These are phyloP conservation scores for Syzygium aromaticum DNA, from an alignment of 345 rosid species.

Conservation along the genomic window DNA sequence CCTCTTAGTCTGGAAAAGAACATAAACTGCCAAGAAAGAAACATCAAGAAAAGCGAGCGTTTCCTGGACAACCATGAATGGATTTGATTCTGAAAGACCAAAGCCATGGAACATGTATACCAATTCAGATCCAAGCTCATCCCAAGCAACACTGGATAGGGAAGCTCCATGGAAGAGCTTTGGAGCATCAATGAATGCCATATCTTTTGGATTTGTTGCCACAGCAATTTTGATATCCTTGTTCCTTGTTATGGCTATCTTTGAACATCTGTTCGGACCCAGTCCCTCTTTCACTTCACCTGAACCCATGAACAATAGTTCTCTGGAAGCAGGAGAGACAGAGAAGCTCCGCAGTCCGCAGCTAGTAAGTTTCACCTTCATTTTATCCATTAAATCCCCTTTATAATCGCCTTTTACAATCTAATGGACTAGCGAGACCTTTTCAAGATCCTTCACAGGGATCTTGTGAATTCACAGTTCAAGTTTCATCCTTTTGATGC, in stretches of 20 bases:
- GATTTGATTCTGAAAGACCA: conserved; percentile 42
- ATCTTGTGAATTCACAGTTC: background rate
- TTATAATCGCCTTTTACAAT: background rate
- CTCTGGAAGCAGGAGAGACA: conserved; percentile 15
- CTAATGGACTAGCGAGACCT: background rate
- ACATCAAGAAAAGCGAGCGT: background rate
- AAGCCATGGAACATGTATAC: conserved; percentile 54
- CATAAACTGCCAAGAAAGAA: background rate
- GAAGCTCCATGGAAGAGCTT: conserved; percentile 55
- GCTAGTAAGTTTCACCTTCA: conserved; percentile 24
- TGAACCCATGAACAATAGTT: conserved; percentile 6
- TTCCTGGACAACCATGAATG: conserved; percentile 22
- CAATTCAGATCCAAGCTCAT: conserved; percentile 29
- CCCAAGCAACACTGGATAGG: conserved; percentile 20
- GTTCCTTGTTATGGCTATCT: conserved; percentile 92
- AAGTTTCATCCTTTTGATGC: background rate
- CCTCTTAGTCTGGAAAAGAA: background rate
- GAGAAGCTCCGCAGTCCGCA: conserved; percentile 30
- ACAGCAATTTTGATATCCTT: conserved; percentile 83
- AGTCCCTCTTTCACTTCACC: conserved; percentile 58
- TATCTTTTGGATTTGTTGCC: conserved; percentile 92
- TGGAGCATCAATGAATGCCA: conserved; percentile 76
- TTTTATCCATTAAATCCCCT: background rate
- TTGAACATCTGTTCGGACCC: conserved; percentile 82
- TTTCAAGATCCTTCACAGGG: background rate